phyloP scores from a whole-genome alignment of 2,329 filamentous ascomycete genomes.

The Colletotrichum sidae region DNA sequence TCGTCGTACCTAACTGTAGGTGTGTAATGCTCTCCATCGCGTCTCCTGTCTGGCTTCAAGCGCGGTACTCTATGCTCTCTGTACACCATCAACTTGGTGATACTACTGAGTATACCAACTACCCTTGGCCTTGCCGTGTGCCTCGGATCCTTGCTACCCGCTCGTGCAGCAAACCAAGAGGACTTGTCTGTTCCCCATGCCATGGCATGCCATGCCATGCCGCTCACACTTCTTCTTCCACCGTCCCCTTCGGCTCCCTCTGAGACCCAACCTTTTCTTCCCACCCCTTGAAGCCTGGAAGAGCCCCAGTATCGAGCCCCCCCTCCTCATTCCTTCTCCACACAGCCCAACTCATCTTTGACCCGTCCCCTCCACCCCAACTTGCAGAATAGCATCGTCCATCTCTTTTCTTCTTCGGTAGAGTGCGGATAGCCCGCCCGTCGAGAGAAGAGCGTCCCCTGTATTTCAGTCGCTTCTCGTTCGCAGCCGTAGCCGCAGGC shows the following conservation, averaged over 20 bases:
- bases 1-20: no score
- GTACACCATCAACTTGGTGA: no score
- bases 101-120: no score
- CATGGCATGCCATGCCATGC: constrained; percentile 9
- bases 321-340: constrained; percentile 31
- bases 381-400: constrained; percentile 35
- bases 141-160: constrained; percentile 55
- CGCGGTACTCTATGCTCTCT: not conserved
- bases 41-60: no score
- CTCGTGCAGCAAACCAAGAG: constrained; percentile 50
- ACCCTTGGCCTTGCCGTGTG: constrained; percentile 11
- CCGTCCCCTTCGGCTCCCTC: not conserved
- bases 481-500: constrained; percentile 13
- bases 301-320: not conserved
- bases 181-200: constrained; percentile 6
- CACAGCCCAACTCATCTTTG: not conserved
- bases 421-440: not conserved
- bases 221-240: not conserved
- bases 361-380: constrained; percentile 11
- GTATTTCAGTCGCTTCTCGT: constrained; percentile 21
- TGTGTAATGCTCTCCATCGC: no score
- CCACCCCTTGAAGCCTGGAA: constrained; percentile 12
- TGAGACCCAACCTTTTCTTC: constrained; percentile 1
- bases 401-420: constrained; percentile 32
- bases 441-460: constrained; percentile 18